phyloP scores from a whole-genome alignment of 805 yeast genomes.

The Jamesozyma piceae region DNA sequence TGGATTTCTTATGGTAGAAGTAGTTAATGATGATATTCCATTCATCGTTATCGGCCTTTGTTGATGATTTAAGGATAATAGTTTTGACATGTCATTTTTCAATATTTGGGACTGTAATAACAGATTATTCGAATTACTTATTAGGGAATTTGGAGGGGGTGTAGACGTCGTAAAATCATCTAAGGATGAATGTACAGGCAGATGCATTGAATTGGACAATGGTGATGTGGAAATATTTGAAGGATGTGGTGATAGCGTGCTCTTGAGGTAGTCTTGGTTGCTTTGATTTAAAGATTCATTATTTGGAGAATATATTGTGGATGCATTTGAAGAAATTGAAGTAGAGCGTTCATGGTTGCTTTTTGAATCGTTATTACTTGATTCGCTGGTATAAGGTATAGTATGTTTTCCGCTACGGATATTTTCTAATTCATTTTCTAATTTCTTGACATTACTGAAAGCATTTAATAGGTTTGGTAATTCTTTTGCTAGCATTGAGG shows the following conservation, averaged over 20 bases:
- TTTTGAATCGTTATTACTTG: neutral
- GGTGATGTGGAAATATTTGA: constrained; percentile 1
- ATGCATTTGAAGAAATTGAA: constrained; percentile 2
- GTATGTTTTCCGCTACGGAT: neutral
- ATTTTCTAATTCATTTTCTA: constrained; percentile 42
- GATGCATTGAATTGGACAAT: neutral
- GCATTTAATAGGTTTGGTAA: constrained; percentile 60
- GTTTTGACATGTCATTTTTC: constrained; percentile 5
- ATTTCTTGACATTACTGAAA: constrained; percentile 50
- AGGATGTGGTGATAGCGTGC: neutral
- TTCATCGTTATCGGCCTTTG: neutral
- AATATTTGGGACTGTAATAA: constrained; percentile 4
- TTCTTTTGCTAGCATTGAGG: constrained; percentile 48
- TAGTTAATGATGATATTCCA: neutral
- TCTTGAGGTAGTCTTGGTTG: no score
- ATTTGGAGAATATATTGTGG: neutral
- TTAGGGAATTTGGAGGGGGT: neutral
- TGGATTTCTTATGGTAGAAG: neutral
- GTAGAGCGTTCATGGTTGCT: constrained; percentile 1
- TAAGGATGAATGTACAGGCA: neutral
- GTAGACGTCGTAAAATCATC: neutral
- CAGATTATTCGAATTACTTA: neutral
- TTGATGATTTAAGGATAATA: neutral
- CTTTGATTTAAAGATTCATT: no score
- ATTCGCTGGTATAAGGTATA: neutral